phyloP scores from a whole-genome alignment of 345 rosid genomes.

The Sisymbrium altissimum region DNA sequence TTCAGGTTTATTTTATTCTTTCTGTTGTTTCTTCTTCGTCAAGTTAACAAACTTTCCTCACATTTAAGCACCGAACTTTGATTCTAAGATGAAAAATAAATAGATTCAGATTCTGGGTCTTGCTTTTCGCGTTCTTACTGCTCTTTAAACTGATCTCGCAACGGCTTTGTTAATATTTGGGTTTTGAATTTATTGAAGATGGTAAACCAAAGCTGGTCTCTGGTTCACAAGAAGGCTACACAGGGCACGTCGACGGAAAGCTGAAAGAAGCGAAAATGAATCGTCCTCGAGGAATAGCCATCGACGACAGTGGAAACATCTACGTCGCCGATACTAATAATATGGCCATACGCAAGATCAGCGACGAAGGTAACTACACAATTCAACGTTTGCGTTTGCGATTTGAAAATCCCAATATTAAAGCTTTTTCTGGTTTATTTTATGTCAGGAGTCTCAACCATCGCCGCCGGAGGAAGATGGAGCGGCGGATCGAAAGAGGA shows the following conservation, averaged over 20 bases:
- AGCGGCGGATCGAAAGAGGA: constrained; percentile 51
- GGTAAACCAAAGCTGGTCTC: constrained; percentile 81
- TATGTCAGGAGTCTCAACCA: constrained; percentile 76
- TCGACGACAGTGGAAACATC: constrained; percentile 87
- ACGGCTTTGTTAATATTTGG: not conserved
- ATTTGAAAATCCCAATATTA: not conserved
- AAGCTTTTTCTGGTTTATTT: not conserved
- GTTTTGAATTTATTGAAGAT: constrained; percentile 48
- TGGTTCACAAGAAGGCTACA: constrained; percentile 83
- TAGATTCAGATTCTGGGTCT: constrained; percentile 10
- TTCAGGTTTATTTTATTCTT: constrained; percentile 25
- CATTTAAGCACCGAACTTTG: constrained; percentile 1
- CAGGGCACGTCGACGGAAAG: constrained; percentile 90
- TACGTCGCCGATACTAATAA: constrained; percentile 90
- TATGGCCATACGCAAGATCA: constrained; percentile 93
- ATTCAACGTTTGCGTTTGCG: not conserved
- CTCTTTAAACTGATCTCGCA: not conserved
- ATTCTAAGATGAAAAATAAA: not conserved
- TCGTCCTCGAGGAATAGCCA: constrained; percentile 81
- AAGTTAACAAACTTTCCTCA: constrained; percentile 25
- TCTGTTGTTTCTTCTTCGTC: constrained; percentile 8
- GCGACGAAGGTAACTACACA: constrained; percentile 60
- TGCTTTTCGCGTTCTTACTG: not conserved
- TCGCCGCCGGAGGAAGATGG: constrained; percentile 91
- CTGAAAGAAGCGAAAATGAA: constrained; percentile 75